Conservation (phyloP, 2,329 filamentous ascomycete genomes). For the Exophiala calicioides region DNA sequence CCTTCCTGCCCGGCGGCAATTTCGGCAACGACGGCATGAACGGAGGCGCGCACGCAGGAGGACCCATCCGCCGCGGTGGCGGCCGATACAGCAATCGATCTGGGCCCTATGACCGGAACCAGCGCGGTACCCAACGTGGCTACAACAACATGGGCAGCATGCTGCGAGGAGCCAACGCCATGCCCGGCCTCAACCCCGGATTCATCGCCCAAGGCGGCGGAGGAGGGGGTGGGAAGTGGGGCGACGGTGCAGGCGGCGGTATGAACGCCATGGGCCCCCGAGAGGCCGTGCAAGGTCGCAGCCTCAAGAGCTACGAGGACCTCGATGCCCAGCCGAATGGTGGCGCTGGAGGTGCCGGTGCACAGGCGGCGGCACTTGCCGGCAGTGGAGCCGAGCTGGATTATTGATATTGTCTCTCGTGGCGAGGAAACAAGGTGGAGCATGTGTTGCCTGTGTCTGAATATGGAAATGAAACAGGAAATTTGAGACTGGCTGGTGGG, state of each 20-base stretch:
- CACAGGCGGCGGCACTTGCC: slow-evolving; percentile 21
- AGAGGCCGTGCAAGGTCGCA: slow-evolving; percentile 89
- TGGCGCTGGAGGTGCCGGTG: slow-evolving; percentile 40
- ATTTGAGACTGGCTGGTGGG: no score
- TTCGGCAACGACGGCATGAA: slow-evolving; percentile 49
- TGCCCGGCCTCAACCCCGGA: slow-evolving; percentile 47
- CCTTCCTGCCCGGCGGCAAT: slow-evolving; percentile 43
- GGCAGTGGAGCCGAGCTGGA: slow-evolving; percentile 25
- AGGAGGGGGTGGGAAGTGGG: slow-evolving; percentile 62
- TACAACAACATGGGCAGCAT: slow-evolving; percentile 35
- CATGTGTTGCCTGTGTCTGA: not conserved
- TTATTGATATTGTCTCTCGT: slow-evolving; percentile 20
- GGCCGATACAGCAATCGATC: slow-evolving; percentile 63
- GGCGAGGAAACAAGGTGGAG: not conserved
- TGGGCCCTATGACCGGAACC: slow-evolving; percentile 66
- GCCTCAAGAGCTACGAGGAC: slow-evolving; percentile 95
- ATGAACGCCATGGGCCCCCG: slow-evolving; percentile 75
- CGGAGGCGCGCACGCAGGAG: slow-evolving; percentile 57
- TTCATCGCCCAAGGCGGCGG: slow-evolving; percentile 44
- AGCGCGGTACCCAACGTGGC: slow-evolving; percentile 37
- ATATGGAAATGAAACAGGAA: not conserved
- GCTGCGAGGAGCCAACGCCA: slow-evolving; percentile 43
- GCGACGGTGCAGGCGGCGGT: slow-evolving; percentile 71
- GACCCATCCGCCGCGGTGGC: slow-evolving; percentile 69
- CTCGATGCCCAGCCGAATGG: slow-evolving; percentile 65